Percentiles rank a stretch among this genome's conserved stretches.
phyloP scores from a whole-genome alignment of 2,329 filamentous ascomycete genomes.

The Clonostachys rhizophaga region DNA sequence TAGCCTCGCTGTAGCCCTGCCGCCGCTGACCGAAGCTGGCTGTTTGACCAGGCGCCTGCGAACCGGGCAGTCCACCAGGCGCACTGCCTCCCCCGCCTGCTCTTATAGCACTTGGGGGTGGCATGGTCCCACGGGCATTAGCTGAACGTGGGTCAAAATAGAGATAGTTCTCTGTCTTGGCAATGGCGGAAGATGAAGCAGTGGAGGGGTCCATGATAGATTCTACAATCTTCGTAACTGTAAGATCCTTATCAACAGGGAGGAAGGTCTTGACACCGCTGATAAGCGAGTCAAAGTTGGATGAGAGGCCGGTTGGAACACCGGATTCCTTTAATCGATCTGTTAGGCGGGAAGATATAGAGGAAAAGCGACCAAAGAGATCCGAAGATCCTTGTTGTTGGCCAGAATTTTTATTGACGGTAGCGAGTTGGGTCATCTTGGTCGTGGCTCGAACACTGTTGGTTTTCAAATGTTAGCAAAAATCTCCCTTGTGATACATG shows the following conservation, averaged over 20 bases:
- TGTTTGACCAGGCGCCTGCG: slow-evolving; percentile 55
- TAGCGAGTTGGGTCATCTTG: slow-evolving; percentile 96
- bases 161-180: slow-evolving; percentile 93
- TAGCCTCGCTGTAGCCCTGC: slow-evolving; percentile 84
- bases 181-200: slow-evolving; percentile 85
- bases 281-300: slow-evolving; percentile 90
- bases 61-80: slow-evolving; percentile 46
- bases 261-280: slow-evolving; percentile 97
- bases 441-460: slow-evolving; percentile 82
- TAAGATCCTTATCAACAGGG: slow-evolving; percentile 92
- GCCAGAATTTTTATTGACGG: slow-evolving; percentile 70
- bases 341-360: slow-evolving; percentile 85
- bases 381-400: slow-evolving; percentile 62
- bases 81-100: slow-evolving; percentile 31
- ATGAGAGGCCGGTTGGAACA: slow-evolving; percentile 62
- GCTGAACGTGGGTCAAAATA: slow-evolving; percentile 96
- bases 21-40: slow-evolving; percentile 88
- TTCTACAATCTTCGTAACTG: slow-evolving; percentile 95
- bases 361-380: slow-evolving; percentile 89
- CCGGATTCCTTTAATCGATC: slow-evolving; percentile 89
- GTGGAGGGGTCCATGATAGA: slow-evolving; percentile 95
- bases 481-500: neutral
- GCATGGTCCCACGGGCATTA: slow-evolving; percentile 88
- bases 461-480: neutral
- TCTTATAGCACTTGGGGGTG: slow-evolving; percentile 64